Evolutionary conservation across 202 grass and related monocot genomes (phyloP).

Genomic region (Eragrostis tef): DNA sequence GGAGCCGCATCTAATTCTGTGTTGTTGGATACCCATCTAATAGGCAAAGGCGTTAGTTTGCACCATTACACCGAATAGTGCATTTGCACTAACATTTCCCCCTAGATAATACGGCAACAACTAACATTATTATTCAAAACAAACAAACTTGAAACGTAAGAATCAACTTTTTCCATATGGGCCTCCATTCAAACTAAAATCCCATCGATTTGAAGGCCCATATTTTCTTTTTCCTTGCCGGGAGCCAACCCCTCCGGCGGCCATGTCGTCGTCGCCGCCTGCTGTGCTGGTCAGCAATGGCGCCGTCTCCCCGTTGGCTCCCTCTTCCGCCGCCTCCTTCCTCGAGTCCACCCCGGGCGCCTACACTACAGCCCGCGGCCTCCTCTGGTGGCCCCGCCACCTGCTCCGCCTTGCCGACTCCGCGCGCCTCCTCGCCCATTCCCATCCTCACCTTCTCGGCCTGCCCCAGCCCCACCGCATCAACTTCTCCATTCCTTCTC

Average conservation of each 20-base stretch:
- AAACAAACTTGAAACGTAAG: too few relatives aligned
- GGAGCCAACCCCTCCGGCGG: not conserved
- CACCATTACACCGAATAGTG: too few relatives aligned
- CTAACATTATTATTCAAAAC: too few relatives aligned
- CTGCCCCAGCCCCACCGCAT: not conserved
- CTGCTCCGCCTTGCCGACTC: constrained; percentile 57
- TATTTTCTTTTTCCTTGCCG: not conserved
- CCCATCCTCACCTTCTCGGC: constrained; percentile 53
- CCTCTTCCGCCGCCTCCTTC: constrained; percentile 54
- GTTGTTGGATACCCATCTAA: too few relatives aligned
- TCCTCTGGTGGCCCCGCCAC: constrained; percentile 61
- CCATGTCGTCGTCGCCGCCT: constrained; percentile 36
- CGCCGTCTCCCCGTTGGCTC: constrained; percentile 7
- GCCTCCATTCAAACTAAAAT: not conserved
- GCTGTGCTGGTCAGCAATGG: constrained; percentile 49
- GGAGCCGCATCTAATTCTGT: too few relatives aligned
- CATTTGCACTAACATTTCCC: too few relatives aligned
- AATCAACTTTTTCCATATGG: too few relatives aligned
- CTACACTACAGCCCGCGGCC: constrained; percentile 56
- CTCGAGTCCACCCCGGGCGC: constrained; percentile 55
- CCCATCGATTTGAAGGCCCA: not conserved
- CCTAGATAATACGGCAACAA: too few relatives aligned
- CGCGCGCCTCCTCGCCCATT: constrained; percentile 43
- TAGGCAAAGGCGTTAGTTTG: too few relatives aligned
- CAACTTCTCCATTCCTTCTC: constrained; percentile 17